phyloP scores from a whole-genome alignment of 108 stramenopile genomes.

The Mayamaea pseudoterrestris region DNA sequence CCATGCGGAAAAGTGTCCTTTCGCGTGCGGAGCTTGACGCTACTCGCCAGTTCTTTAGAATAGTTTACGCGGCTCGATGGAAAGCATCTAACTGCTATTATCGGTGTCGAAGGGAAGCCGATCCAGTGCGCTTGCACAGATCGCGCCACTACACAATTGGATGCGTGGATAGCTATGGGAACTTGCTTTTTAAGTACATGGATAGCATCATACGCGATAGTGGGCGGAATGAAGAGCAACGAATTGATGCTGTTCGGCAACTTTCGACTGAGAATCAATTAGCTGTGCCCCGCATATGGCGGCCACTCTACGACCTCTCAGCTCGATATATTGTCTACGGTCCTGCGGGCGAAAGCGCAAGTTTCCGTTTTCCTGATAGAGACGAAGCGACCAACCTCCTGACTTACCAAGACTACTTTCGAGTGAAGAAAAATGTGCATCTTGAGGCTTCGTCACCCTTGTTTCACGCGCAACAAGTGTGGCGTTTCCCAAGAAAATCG shows the following conservation, averaged over 20 bases:
- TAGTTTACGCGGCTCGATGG: slow-evolving; percentile 41
- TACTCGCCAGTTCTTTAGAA: slow-evolving; percentile 13
- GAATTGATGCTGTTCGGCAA: slow-evolving; percentile 11
- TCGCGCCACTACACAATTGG: slow-evolving; percentile 34
- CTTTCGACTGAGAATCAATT: neutral
- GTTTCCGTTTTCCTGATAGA: slow-evolving; percentile 15
- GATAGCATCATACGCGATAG: slow-evolving; percentile 17
- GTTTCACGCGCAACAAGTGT: too few relatives aligned
- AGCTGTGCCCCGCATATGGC: slow-evolving; percentile 22
- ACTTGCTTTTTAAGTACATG: slow-evolving; percentile 33
- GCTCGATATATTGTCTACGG: slow-evolving; percentile 28
- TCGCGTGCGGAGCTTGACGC: neutral
- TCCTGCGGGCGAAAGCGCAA: slow-evolving; percentile 13
- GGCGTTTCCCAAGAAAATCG: too few relatives aligned
- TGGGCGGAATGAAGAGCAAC: slow-evolving; percentile 15
- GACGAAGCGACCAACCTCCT: slow-evolving; percentile 15
- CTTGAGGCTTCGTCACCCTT: too few relatives aligned
- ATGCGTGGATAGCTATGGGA: slow-evolving; percentile 11
- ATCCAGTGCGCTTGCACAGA: too few relatives aligned
- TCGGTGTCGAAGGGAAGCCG: slow-evolving; percentile 14
- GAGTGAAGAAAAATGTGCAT: too few relatives aligned
- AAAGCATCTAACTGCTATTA: slow-evolving; percentile 12
- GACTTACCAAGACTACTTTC: slow-evolving; percentile 36
- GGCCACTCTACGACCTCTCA: slow-evolving; percentile 14
- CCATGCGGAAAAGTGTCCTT: too few relatives aligned